Evolutionary conservation across 2,329 filamentous ascomycete genomes (phyloP), one percentile per base, ranked within the genome.

Genomic region (Clonostachys rosea): DNA sequence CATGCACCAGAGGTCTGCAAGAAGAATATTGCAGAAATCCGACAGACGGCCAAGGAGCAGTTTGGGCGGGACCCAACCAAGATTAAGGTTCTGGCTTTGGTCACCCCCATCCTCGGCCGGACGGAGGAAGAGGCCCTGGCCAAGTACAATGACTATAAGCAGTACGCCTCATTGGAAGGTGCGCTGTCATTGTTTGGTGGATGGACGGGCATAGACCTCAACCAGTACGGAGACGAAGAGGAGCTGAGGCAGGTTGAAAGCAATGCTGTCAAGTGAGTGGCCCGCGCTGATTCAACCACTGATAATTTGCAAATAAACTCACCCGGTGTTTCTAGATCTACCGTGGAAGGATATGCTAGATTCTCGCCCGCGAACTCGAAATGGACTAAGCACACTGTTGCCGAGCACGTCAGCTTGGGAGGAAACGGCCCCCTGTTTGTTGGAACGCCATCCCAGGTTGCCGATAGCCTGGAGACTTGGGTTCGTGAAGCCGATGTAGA

Each of bases 351-450:
- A 2, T 78, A 78, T 56, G 73, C 78, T 10, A 71, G 76, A 41
- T 76, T 78, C 42, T 76, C 78, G 0, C 81, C 82, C 0, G 76
- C 72, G 3, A 78, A 79, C 3, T 69, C 75, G 0, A 87, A 85
- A 56, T 89, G 86, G 86, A 89, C 85, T 1, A 88, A 88, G 60
- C 71, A 79, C 43, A 86, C 82, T 0, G 75, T 89, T 6, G 85
- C 83, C 0, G 75, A 87, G 55, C 81, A 86, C 52, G 78, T 88
- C 44, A 80, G 78, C 40, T 73, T 89, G 12, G 86, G 86, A 5
- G 86, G 86, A 2, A 75, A 87, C 16, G 83, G 84, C 0, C 79
- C 83, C 0, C 74, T 82, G 0, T 62, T 83, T 4, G 80, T 89
- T 0, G 86, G 86, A 0, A 87, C 82, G 0, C 69, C 85, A 0